phyloP scores from a whole-genome alignment of 176 grass and related monocot species.

The Triticum dicoccoides region DNA sequence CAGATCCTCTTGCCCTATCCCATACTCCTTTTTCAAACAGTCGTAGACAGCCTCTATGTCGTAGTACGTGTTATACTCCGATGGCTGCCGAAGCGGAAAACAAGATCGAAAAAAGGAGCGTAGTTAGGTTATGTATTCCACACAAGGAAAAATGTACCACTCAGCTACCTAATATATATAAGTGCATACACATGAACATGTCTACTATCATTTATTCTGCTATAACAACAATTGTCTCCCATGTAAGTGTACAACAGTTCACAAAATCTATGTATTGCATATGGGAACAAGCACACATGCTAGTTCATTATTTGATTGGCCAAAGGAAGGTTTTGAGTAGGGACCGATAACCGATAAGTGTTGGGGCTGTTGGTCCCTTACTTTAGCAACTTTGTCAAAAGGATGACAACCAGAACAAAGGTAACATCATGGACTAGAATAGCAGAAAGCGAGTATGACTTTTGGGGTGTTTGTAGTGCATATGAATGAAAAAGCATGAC shows the following conservation, averaged over 20 bases:
- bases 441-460: conserved; percentile 23
- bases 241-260: neutral
- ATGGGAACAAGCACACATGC: conserved; percentile 24
- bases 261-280: neutral
- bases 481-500: conserved; percentile 9
- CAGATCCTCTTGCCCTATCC: conserved; percentile 77
- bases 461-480: conserved; percentile 11
- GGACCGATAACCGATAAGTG: conserved; percentile 31
- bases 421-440: conserved; percentile 31
- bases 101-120: conserved; percentile 12
- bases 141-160: conserved; percentile 2
- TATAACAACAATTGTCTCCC: neutral
- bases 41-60: conserved; percentile 99
- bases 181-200: neutral
- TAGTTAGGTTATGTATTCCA: conserved; percentile 26
- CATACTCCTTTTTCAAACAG: conserved; percentile 89
- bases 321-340: conserved; percentile 20
- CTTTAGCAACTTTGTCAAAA: conserved; percentile 33
- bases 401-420: conserved; percentile 43
- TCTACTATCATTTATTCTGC: neutral
- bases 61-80: conserved; percentile 91
- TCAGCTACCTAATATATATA: neutral
- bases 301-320: conserved; percentile 18
- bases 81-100: conserved; percentile 60
- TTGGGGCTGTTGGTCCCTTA: conserved; percentile 34